Base-by-base conservation (phyloP, 208 protist genomes). In the Acanthamoeba divionensis region DNA sequence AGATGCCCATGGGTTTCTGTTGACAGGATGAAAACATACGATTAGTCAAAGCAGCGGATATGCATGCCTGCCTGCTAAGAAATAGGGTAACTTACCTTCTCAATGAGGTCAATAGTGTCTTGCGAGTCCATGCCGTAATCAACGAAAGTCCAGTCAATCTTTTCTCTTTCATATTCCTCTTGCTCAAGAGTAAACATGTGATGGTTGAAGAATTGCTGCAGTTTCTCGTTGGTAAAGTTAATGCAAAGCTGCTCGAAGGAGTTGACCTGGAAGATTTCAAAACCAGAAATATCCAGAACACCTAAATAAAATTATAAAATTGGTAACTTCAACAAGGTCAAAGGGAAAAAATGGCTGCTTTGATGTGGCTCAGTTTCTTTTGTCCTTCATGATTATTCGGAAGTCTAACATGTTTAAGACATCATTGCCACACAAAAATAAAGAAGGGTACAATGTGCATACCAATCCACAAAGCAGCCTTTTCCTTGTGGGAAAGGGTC, bases 211-310 rank as follows among this genome's bases (percentile, higher is more conserved):
- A 95, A 95, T 67, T 95, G 92, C 80, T 96, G 95, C 66, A 96
- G 90, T 45, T 93, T 95, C 73, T 96, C 95, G 67, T 96, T 96
- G 66, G 93, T 94, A 48, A 93, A 96, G 82, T 96, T 96, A 88
- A 96, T 96, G 66, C 95, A 96, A 12, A 96, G 62, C 82, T 96
- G 95, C 75, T 96, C 95, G 50, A 96, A 96, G 26, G 79, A 91
- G 91, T 97, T 97, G 63, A 91, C 47, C 47, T 95, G 83, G 92
- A 98, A 98, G 80, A 95, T 96, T 93, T 98, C 97, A 90, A 98
- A 98, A 69, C 97, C 97, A 75, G 95, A 97, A 82, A 98, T 98
- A 91, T 98, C 97, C 8, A 98, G 92, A 26, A 98, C 87, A 65
- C 94, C 94, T 57, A 95, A n/a, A n/a, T n/a, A n/a, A n/a, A n/a